phyloP scores from a whole-genome alignment of 768 basidiomycete species.

The Tricholoma furcatifolium region DNA sequence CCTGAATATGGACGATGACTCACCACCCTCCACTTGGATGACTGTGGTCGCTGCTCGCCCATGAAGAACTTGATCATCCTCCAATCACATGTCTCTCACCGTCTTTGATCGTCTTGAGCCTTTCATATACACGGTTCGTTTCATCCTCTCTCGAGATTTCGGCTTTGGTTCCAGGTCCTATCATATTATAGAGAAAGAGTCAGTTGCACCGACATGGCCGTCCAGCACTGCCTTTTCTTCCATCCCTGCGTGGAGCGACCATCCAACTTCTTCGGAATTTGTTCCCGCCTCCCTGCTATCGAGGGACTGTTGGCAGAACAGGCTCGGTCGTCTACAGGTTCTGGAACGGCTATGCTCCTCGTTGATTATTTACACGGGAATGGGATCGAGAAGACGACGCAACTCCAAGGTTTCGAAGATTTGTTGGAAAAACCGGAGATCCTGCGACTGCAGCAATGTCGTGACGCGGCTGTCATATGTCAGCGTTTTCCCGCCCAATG shows the following conservation, averaged over 20 bases:
- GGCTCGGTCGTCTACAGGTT: slow-evolving; percentile 31
- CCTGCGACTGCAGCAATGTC: slow-evolving; percentile 65
- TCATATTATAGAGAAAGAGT: slow-evolving; percentile 72
- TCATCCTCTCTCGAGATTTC: slow-evolving; percentile 77
- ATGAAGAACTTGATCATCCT: not conserved
- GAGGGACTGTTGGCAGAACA: slow-evolving; percentile 52
- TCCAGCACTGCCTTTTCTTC: slow-evolving; percentile 65
- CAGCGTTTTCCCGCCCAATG: slow-evolving; percentile 76
- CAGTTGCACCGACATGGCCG: slow-evolving; percentile 74
- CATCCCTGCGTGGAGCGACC: slow-evolving; percentile 56
- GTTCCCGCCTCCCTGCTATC: slow-evolving; percentile 52
- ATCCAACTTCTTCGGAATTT: slow-evolving; percentile 65
- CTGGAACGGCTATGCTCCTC: slow-evolving; percentile 34
- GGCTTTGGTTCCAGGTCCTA: too few relatives aligned
- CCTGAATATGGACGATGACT: too few relatives aligned
- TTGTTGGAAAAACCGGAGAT: slow-evolving; percentile 60
- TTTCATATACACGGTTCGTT: slow-evolving; percentile 78
- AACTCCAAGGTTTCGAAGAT: slow-evolving; percentile 65
- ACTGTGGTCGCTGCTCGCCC: too few relatives aligned
- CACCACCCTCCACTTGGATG: too few relatives aligned
- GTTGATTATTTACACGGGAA: slow-evolving; percentile 56
- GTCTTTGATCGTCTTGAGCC: slow-evolving; percentile 71
- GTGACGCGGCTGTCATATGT: slow-evolving; percentile 88
- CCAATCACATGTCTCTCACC: slow-evolving; percentile 26
- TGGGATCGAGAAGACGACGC: slow-evolving; percentile 38